Conservation (phyloP, 192 early-diverging fungal genomes). For the Pilaira anomala region DNA sequence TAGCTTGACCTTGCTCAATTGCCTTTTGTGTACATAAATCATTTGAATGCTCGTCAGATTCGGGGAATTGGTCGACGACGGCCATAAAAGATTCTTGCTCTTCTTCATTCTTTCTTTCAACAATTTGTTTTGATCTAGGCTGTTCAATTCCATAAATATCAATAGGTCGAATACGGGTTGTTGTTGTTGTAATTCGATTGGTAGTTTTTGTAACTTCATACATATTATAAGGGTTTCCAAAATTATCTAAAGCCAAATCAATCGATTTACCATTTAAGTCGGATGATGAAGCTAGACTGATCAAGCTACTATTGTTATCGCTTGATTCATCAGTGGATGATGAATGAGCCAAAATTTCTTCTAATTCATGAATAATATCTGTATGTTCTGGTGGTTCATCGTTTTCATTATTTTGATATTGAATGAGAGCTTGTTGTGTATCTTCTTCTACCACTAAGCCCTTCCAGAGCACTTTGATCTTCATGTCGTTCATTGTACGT, state of each 20-base stretch:
- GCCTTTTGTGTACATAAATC: neutral
- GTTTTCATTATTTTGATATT: no score
- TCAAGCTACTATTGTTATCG: neutral
- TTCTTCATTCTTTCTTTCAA: slow-evolving; percentile 30
- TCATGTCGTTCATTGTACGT: slow-evolving; percentile 43
- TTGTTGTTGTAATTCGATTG: slow-evolving; percentile 23
- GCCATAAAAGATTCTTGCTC: slow-evolving; percentile 37
- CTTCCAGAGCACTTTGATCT: slow-evolving; percentile 54
- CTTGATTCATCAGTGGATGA: neutral
- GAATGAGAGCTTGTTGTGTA: neutral
- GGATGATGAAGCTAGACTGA: neutral
- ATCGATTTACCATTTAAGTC: neutral
- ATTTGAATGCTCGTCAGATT: neutral
- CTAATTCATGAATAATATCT: slow-evolving; percentile 33
- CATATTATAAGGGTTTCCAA: neutral
- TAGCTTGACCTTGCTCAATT: neutral
- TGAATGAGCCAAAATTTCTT: slow-evolving; percentile 23
- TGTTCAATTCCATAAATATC: slow-evolving; percentile 18
- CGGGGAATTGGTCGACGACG: slow-evolving; percentile 9
- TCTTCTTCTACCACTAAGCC: slow-evolving; percentile 56
- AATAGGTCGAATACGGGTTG: slow-evolving; percentile 33
- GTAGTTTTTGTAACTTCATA: slow-evolving; percentile 36
- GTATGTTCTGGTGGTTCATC: slow-evolving; percentile 1
- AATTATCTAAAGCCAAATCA: neutral
- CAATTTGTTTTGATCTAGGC: slow-evolving; percentile 26